phyloP scores from a whole-genome alignment of 805 yeast genomes.

The Candida sithepensis region DNA sequence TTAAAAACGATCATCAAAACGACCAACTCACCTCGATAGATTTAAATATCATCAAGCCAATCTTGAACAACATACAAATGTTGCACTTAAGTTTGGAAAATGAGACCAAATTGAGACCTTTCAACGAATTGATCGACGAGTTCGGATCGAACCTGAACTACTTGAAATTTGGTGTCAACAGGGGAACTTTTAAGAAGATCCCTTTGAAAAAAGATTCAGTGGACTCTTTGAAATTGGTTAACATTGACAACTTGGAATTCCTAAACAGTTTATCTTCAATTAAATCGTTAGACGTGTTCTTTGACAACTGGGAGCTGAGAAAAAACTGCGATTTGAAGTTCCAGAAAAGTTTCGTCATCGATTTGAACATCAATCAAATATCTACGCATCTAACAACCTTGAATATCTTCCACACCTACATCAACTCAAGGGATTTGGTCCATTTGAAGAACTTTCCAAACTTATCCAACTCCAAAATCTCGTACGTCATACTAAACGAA shows the following conservation, averaged over 20 bases:
- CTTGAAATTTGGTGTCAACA: constrained; percentile 29
- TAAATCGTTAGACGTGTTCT: constrained; percentile 27
- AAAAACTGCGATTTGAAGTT: constrained; percentile 25
- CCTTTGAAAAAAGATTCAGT: constrained; percentile 22
- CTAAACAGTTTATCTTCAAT: constrained; percentile 21
- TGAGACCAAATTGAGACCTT: constrained; percentile 27
- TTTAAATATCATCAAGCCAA: constrained; percentile 22
- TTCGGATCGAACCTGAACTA: constrained; percentile 21
- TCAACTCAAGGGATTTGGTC: constrained; percentile 24
- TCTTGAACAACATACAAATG: constrained; percentile 24
- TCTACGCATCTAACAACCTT: constrained; percentile 21
- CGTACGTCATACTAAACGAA: constrained; percentile 27
- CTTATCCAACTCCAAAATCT: constrained; percentile 27
- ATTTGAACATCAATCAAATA: constrained; percentile 16
- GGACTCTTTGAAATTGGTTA: constrained; percentile 26
- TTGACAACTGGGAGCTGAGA: constrained; percentile 31
- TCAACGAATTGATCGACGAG: constrained; percentile 26
- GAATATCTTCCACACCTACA: constrained; percentile 29
- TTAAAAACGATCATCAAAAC: constrained; percentile 27
- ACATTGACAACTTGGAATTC: constrained; percentile 27
- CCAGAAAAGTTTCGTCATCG: constrained; percentile 21
- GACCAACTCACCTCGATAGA: constrained; percentile 18
- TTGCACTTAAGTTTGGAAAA: constrained; percentile 28
- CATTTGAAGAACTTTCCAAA: constrained; percentile 27
- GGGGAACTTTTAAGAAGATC: constrained; percentile 25